Conservation (phyloP, 2,329 filamentous ascomycete genomes). For the Zymoseptoria passerinii region DNA sequence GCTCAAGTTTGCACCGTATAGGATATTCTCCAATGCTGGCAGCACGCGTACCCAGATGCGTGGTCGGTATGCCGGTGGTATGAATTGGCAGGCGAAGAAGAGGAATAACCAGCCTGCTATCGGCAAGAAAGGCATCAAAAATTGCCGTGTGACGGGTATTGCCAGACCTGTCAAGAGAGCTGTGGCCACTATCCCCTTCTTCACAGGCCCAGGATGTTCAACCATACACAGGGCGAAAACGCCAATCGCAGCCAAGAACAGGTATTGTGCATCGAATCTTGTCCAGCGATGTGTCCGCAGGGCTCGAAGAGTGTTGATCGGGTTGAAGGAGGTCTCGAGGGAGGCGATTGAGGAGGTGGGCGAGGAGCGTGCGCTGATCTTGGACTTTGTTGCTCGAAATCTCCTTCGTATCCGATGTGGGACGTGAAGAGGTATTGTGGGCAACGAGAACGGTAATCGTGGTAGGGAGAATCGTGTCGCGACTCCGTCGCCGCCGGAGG, state of each 20-base stretch:
- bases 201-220: slow-evolving; percentile 64
- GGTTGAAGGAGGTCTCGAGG: slow-evolving; percentile 68
- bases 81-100: slow-evolving; percentile 89
- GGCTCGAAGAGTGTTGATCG: slow-evolving; percentile 65
- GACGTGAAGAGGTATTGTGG: slow-evolving; percentile 45
- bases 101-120: slow-evolving; percentile 82
- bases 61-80: slow-evolving; percentile 78
- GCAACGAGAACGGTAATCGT: slow-evolving; percentile 40
- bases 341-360: slow-evolving; percentile 25
- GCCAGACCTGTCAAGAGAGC: slow-evolving; percentile 62
- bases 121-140: slow-evolving; percentile 78
- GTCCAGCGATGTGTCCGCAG: slow-evolving; percentile 74
- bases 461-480: slow-evolving; percentile 34
- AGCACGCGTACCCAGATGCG: slow-evolving; percentile 94
- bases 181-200: slow-evolving; percentile 65
- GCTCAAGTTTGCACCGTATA: slow-evolving; percentile 91
- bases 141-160: slow-evolving; percentile 79
- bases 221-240: slow-evolving; percentile 81
- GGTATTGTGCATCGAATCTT: slow-evolving; percentile 76
- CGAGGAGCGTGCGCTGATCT: slow-evolving; percentile 51
- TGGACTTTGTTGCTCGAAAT: slow-evolving; percentile 52
- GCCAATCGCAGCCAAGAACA: slow-evolving; percentile 62
- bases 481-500: slow-evolving; percentile 25
- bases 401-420: slow-evolving; percentile 59
- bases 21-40: slow-evolving; percentile 87